Conservation (phyloP, 31 red algal species). For the Porphyra umbilicalis region DNA sequence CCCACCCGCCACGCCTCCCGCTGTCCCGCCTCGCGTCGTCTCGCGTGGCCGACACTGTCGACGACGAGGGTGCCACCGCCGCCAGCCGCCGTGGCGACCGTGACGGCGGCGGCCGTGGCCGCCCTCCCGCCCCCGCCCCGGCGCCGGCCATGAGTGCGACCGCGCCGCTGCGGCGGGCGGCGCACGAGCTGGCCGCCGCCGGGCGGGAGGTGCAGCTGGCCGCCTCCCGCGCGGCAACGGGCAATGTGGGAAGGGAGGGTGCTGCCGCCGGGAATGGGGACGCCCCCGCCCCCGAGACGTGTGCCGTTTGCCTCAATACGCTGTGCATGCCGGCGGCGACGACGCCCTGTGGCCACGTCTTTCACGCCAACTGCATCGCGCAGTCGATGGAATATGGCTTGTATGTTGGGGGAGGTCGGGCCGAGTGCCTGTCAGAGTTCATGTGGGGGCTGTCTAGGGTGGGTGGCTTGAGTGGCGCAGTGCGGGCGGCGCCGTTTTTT, state of each 20-base stretch:
- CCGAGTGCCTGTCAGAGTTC: too few species aligned
- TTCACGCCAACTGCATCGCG: background rate
- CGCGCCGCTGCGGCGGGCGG: background rate
- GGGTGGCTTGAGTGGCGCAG: too few species aligned
- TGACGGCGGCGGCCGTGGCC: too few species aligned
- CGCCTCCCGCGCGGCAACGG: background rate
- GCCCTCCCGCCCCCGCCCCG: background rate
- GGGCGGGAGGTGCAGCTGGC: background rate
- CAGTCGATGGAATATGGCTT: background rate
- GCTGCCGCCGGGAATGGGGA: background rate
- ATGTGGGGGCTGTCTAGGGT: too few species aligned
- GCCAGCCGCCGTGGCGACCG: too few species aligned
- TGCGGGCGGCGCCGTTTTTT: too few species aligned
- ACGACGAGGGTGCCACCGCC: too few species aligned
- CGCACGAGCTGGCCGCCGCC: background rate
- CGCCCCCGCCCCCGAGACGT: background rate
- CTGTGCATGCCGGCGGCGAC: background rate
- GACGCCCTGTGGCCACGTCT: background rate
- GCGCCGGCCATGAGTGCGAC: background rate
- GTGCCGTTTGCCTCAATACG: background rate
- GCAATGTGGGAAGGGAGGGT: background rate
- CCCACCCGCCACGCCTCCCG: too few species aligned
- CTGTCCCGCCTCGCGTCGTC: too few species aligned
- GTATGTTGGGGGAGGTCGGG: background rate
- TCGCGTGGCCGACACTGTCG: too few species aligned